Conservation (phyloP, 352 stramenopile species). For the Phytopythium chamaehyphon region DNA sequence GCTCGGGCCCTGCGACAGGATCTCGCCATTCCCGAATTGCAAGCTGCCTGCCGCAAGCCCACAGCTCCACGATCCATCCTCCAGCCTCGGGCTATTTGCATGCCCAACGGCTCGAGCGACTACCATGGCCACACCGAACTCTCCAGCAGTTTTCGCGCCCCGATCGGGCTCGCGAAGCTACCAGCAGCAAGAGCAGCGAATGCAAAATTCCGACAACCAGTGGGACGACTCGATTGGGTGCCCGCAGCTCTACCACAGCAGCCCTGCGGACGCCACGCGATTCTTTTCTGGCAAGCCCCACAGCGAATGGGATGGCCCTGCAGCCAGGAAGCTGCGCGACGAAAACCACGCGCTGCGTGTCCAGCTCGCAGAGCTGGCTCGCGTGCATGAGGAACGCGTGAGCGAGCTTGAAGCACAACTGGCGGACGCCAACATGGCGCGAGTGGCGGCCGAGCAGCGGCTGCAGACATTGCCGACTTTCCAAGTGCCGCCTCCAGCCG, state of each 20-base stretch:
- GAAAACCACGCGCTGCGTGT: conserved; percentile 2
- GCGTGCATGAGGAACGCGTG: background rate
- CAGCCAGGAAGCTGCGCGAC: conserved; percentile 6
- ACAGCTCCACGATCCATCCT: too few relatives aligned
- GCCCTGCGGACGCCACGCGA: background rate
- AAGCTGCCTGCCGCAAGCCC: too few relatives aligned
- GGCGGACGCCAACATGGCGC: background rate
- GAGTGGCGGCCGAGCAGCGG: background rate
- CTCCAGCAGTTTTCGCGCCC: too few relatives aligned
- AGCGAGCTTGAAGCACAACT: conserved; percentile 1
- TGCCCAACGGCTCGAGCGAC: too few relatives aligned
- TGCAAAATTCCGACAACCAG: background rate
- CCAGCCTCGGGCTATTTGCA: too few relatives aligned
- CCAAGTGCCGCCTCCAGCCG: too few relatives aligned
- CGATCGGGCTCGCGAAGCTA: too few relatives aligned
- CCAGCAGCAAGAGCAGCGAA: background rate
- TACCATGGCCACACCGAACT: too few relatives aligned
- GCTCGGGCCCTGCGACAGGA: background rate
- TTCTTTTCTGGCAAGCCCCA: background rate
- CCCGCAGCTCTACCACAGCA: background rate
- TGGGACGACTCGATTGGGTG: background rate
- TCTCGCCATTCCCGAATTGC: background rate
- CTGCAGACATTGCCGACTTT: background rate
- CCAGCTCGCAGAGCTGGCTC: background rate
- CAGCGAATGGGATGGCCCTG: background rate